Base-by-base conservation (phyloP, 2,329 filamentous ascomycete species). In the Alternaria sp. region DNA sequence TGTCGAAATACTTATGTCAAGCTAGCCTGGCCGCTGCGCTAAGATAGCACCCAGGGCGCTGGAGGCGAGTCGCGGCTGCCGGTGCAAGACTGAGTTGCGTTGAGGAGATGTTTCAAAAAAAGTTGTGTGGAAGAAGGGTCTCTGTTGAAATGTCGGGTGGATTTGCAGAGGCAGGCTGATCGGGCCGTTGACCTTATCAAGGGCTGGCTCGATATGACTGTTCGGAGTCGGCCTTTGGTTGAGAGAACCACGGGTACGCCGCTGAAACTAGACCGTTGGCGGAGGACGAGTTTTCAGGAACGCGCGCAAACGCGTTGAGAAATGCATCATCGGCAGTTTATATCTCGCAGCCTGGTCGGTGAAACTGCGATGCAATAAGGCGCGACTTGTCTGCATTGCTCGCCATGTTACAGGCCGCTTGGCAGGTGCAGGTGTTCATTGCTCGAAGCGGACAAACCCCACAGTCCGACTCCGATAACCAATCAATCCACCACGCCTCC, bases 401-500 rank as follows among this genome's bases (percentile, higher is more conserved):
- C 20, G 33, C 37, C 50, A 43, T 55, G 61, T 45, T 55, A 56
- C 57, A 60, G 41, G 18, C 57, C 45, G 44, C 61, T 37, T 63
- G 57, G 57, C 50, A 30, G 37, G 61, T 55, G 57, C 50, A 44
- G 21, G 58, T 55, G 26, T 44, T 60, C n/a, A 30, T n/a, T 59
- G 59, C 59, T 62, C 51, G 50, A 61, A 61, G 45, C 66, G 63
- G 55, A 47, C 59, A 50, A 56, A 43, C 46, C 60, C 61, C 59
- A 62, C 61, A 47, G 50, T 61, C 64, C 53, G 64, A 58, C 37
- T 37, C 62, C 67, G 49, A 61, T 55, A 20, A 49, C 63, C 60
- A 63, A 63, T 60, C 47, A 50, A 55, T 18, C 33, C 23, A 26
- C 43, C 56, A 63, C 58, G 62, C 58, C 44, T 46, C 21, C 46